phyloP scores from a whole-genome alignment of 83 land plant species.

The Larix sibirica region DNA sequence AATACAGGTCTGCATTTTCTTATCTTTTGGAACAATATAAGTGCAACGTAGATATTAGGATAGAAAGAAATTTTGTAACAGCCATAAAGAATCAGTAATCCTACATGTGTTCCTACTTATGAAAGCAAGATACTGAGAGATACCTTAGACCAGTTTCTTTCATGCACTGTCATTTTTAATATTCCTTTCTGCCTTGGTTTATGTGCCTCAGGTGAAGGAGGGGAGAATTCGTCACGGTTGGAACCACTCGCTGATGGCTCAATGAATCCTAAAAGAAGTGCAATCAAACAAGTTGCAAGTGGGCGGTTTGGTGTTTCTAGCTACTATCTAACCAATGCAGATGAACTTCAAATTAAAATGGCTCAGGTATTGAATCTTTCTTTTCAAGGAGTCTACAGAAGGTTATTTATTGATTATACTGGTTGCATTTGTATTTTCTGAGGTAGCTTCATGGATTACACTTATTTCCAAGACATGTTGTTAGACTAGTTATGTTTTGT shows the following conservation, averaged over 20 bases:
- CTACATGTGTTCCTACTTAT: neutral
- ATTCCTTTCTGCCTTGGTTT: neutral
- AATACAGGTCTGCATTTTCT: constrained; percentile 69
- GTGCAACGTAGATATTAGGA: neutral
- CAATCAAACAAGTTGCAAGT: constrained; percentile 99
- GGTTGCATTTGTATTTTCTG: neutral
- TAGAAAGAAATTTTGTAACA: neutral
- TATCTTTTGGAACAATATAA: neutral
- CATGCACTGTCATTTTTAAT: neutral
- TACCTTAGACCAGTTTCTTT: neutral
- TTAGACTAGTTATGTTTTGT: neutral
- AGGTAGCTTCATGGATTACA: neutral
- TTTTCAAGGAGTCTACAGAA: neutral
- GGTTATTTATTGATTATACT: neutral
- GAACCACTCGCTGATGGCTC: constrained; percentile 90
- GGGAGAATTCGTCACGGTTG: constrained; percentile 90
- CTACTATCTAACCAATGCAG: constrained; percentile 95
- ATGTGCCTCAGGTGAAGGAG: constrained; percentile 87
- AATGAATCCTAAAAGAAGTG: constrained; percentile 90
- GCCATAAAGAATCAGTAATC: neutral
- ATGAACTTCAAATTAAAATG: constrained; percentile 98
- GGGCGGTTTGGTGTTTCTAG: constrained; percentile 99
- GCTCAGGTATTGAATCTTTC: constrained; percentile 74
- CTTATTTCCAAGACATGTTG: neutral
- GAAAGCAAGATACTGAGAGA: neutral